phyloP scores from a whole-genome alignment of 1,284 basidiomycete genomes.

The Coriolopsis trogii region DNA sequence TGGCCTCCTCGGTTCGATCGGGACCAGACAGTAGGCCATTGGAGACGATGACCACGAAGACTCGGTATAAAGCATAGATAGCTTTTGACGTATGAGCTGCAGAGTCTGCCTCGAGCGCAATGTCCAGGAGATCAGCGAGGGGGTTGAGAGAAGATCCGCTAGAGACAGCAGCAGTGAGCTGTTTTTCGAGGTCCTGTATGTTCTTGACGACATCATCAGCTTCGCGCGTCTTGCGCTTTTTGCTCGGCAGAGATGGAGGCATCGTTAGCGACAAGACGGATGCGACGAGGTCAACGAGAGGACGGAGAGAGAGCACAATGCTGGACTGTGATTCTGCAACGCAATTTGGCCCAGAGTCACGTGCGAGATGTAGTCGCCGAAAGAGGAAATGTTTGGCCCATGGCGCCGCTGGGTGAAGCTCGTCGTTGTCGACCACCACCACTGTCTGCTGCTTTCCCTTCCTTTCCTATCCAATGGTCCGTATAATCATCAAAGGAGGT shows the following conservation, averaged over 20 bases:
- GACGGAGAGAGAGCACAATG: too few species aligned
- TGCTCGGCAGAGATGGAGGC: constrained; percentile 53
- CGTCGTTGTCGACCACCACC: constrained; percentile 21
- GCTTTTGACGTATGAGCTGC: constrained; percentile 70
- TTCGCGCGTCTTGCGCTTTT: constrained; percentile 51
- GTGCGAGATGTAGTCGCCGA: constrained; percentile 9
- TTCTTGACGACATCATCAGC: constrained; percentile 30
- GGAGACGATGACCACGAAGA: constrained; percentile 71
- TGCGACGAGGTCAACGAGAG: background rate
- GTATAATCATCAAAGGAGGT: constrained; percentile 95
- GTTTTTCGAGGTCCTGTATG: constrained; percentile 54
- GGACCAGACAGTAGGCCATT: constrained; percentile 53
- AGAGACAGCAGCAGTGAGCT: constrained; percentile 51
- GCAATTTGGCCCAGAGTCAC: constrained; percentile 9
- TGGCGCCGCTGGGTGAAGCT: constrained; percentile 5
- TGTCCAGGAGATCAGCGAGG: constrained; percentile 74
- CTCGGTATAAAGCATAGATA: constrained; percentile 82
- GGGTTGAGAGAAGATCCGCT: constrained; percentile 74
- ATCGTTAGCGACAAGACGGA: constrained; percentile 2
- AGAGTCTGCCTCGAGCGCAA: constrained; percentile 48
- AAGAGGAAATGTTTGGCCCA: constrained; percentile 12
- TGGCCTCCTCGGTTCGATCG: constrained; percentile 48
- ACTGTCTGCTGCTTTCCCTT: background rate
- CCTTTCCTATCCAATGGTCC: constrained; percentile 56
- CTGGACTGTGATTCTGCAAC: background rate